Evolutionary conservation across 208 protist species (phyloP).

Genomic region (Acanthamoeba sp.): DNA sequence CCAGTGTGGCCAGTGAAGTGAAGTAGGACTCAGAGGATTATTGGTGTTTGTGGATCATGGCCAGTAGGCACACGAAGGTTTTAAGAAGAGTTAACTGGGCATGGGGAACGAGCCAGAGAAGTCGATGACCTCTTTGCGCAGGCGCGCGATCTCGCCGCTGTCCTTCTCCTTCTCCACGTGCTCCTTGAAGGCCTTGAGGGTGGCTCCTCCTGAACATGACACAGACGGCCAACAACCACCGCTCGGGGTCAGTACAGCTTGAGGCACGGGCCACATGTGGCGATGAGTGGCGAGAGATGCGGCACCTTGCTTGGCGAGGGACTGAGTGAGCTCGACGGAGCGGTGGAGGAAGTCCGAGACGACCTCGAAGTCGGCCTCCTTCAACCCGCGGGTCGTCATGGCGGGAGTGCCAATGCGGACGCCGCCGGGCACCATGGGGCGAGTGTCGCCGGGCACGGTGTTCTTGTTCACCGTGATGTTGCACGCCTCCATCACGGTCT

Average conservation of each 20-base stretch:
- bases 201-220: not conserved
- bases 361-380: slow-evolving; percentile 65
- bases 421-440: slow-evolving; percentile 87
- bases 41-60: too few species aligned
- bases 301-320: slow-evolving; percentile 78
- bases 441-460: slow-evolving; percentile 88
- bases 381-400: slow-evolving; percentile 73
- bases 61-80: too few species aligned
- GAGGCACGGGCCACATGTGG: too few species aligned
- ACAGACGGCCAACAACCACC: too few species aligned
- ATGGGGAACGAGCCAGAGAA: slow-evolving; percentile 92
- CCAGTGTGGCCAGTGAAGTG: too few species aligned
- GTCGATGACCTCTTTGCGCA: slow-evolving; percentile 91
- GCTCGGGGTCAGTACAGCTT: too few species aligned
- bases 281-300: too few species aligned
- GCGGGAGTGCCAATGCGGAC: slow-evolving; percentile 85
- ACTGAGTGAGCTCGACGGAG: slow-evolving; percentile 51
- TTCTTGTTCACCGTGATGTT: slow-evolving; percentile 91
- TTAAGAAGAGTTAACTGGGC: slow-evolving; percentile 85
- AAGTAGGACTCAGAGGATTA: too few species aligned
- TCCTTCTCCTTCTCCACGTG: slow-evolving; percentile 14
- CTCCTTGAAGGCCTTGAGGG: slow-evolving; percentile 53
- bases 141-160: slow-evolving; percentile 45
- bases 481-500: slow-evolving; percentile 83
- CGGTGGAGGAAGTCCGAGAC: slow-evolving; percentile 71